phyloP scores from a whole-genome alignment of 2,329 filamentous ascomycete species.

The Aspergillus sp. region DNA sequence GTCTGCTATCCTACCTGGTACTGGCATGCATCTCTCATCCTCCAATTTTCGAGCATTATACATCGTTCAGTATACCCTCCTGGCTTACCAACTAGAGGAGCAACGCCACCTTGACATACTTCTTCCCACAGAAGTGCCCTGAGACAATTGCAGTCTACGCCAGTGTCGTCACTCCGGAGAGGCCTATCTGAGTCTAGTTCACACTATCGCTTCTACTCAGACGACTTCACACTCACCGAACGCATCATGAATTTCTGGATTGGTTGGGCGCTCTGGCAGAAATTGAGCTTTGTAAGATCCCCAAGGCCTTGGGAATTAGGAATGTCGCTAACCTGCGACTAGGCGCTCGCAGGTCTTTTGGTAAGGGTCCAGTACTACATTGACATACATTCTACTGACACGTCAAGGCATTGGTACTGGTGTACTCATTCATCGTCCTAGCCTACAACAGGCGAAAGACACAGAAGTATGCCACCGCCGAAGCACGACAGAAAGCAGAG shows the following conservation, averaged over 20 bases:
- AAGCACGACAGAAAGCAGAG: conserved; percentile 65
- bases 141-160: background rate
- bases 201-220: background rate
- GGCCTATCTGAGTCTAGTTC: background rate
- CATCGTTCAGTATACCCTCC: background rate
- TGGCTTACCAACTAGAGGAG: too few relatives aligned
- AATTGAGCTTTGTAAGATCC: conserved; percentile 79
- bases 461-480: conserved; percentile 63
- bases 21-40: background rate
- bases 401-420: conserved; percentile 62
- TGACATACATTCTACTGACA: conserved; percentile 27
- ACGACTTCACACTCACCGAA: background rate
- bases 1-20: background rate
- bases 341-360: conserved; percentile 75
- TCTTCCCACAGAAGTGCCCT: background rate
- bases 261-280: conserved; percentile 79
- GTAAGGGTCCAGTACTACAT: conserved; percentile 37
- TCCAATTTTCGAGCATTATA: background rate
- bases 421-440: conserved; percentile 68
- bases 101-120: background rate
- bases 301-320: background rate
- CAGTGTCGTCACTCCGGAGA: background rate
- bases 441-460: conserved; percentile 57
- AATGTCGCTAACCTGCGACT: conserved; percentile 19
- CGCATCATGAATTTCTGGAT: conserved; percentile 58